Evolutionary conservation across 805 yeast species (phyloP).

Genomic region (Zygosaccharomyces rouxii): DNA sequence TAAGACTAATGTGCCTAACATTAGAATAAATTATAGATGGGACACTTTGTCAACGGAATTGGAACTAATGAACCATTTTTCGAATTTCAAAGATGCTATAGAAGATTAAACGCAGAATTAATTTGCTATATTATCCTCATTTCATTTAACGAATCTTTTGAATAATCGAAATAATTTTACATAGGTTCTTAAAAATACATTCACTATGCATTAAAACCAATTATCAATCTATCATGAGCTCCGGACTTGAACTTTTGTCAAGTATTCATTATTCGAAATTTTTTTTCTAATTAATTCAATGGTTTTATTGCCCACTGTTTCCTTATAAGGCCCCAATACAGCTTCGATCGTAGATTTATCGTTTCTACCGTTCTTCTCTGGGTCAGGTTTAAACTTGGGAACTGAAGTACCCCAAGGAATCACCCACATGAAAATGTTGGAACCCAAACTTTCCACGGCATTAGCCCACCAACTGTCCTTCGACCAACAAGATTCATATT

Average conservation of each 20-base stretch:
- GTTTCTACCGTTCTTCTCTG: constrained; percentile 13
- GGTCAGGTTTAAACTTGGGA: constrained; percentile 1
- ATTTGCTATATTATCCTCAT: not conserved
- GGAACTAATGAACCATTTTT: constrained; percentile 61
- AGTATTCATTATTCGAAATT: constrained; percentile 10
- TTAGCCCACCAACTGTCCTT: constrained; percentile 24
- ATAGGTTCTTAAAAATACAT: not conserved
- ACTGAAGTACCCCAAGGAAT: constrained; percentile 25
- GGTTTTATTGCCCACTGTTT: constrained; percentile 6
- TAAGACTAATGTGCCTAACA: constrained; percentile 91
- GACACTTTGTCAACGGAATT: constrained; percentile 73
- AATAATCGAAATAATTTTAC: not conserved
- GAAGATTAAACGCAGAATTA: constrained; percentile 1
- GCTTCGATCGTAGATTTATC: constrained; percentile 19
- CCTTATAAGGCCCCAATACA: constrained; percentile 12
- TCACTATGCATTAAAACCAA: not conserved
- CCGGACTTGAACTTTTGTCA: constrained; percentile 13
- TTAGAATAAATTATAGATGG: constrained; percentile 75
- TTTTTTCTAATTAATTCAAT: constrained; percentile 9
- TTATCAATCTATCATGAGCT: not conserved
- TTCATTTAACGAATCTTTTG: not conserved
- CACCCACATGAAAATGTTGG: constrained; percentile 29
- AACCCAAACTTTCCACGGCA: constrained; percentile 31
- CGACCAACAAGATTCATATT: constrained; percentile 23
- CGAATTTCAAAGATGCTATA: constrained; percentile 25